Evolutionary conservation across 345 rosid genomes (phyloP), one percentile per base, ranked within the genome.

Genomic region (Euphorbia lathyris): DNA sequence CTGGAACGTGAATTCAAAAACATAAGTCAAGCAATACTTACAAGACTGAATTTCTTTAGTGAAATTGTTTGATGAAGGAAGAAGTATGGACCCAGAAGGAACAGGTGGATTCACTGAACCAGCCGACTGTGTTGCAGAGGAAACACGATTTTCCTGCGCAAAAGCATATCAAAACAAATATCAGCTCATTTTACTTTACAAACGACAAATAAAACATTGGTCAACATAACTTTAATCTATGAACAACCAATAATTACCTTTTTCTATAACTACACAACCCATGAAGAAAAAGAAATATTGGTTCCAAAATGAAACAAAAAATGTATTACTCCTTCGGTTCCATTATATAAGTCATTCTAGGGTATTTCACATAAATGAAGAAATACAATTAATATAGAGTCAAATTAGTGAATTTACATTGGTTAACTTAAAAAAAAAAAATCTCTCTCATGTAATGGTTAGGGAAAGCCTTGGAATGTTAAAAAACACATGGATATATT

Each of bases 41-140:
- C 91, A 90, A 30, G 81, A 51, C 76, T 70, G 85, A 84, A 72
- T 74, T 61, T 72, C 69, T 74, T 74, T 79, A 29, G 77, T 22
- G 50, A 58, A 42, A 72, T 67, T 83, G 74, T 64, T 73, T 6
- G 76, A 64, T 3, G 71, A 38, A 77, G 80, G 66, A 53, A 57
- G 58, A 22, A 68, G 63, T 63, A 34, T 26, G 8, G 78, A 42
- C 17, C 62, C 77, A 0, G 71, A 51, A 67, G 80, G 59, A 1
- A 72, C 76, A 63, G 76, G 55, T 22, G 80, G 76, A 61, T 76
- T 71, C 72, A 71, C 69, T 63, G 82, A 72, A 61, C 71, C 83
- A 38, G 78, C 67, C 34, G 80, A 71, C 63, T 50, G 74, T 7
- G 69, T 77, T 45, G 51, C 60, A 36, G 82, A 70, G 65, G 65